Evolutionary conservation across 371 early-diverging fungal species (phyloP).

Genomic region (Funneliformis caledonium): DNA sequence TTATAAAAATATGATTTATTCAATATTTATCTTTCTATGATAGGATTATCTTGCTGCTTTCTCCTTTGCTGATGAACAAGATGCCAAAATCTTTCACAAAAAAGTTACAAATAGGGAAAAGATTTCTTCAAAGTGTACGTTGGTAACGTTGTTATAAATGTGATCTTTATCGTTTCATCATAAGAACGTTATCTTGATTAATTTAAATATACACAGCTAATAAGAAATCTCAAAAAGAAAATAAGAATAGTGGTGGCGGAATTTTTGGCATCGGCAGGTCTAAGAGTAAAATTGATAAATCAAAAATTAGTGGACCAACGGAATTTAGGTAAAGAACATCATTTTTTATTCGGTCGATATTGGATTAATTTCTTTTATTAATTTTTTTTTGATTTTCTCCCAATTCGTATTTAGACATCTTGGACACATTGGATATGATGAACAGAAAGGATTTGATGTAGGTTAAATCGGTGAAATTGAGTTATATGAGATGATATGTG

Average conservation of each 20-base stretch:
- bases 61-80: constrained; percentile 86
- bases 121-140: constrained; percentile 48
- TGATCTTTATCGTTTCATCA: neutral
- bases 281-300: constrained; percentile 68
- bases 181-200: neutral
- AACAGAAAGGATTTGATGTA: constrained; percentile 79
- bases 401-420: constrained; percentile 58
- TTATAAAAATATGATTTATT: neutral
- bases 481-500: neutral
- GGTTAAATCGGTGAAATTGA: constrained; percentile 14
- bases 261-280: constrained; percentile 51
- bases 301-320: constrained; percentile 75
- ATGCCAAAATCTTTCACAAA: constrained; percentile 77
- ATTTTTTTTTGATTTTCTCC: neutral
- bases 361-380: neutral
- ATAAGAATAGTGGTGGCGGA: constrained; percentile 43
- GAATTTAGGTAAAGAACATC: constrained; percentile 62
- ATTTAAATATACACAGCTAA: constrained; percentile 16
- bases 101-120: constrained; percentile 63
- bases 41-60: constrained; percentile 80
- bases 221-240: constrained; percentile 33
- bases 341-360: neutral
- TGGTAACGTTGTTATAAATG: constrained; percentile 21
- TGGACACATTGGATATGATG: constrained; percentile 79
- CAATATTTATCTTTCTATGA: neutral